Base-by-base conservation (phyloP, 345 rosid species). In the Odontarrhena argentea region DNA sequence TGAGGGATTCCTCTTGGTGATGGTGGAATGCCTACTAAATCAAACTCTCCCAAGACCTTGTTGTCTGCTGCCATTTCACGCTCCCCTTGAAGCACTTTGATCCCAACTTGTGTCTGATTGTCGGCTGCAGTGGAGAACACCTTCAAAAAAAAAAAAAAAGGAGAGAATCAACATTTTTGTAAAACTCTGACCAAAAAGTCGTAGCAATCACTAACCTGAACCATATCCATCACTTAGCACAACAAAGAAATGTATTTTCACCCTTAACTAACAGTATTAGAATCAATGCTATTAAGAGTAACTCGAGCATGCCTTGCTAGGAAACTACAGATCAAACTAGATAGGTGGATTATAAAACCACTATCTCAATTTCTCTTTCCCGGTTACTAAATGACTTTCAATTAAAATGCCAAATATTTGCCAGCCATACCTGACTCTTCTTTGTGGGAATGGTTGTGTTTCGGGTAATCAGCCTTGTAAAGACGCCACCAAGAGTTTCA, bases 91-190 rank as follows among this genome's bases (percentile, higher is more conserved):
- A 87, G 92, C 40, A 89, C 98, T 77, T 72, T 89, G 69, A 89
- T 87, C 24, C 95, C 96, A 10, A 89, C 96, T 63, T 84, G 89
- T 7, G 90, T 84, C 80, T 92, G 98, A 66, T 87, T 89, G 68
- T 92, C 98, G 1, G 96, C 87, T 37, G 96, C 96, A 0, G 98
- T 92, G 12, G 95, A 89, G 77, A 92, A 92, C n/a, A 76, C 88
- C 96, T 91, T 74, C 34, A 36, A 36, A 43, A 10, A 4, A 18
- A 18, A 18, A 62, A 61, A n/a, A 30, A 51, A 14, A 11, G 8
- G 5, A 42, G 42, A 34, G 12, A 26, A 46, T 30, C 65, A 63
- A 30, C 25, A 13, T 9, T 24, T 62, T 42, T 34, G 70, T 34
- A 22, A 28, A 30, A 55, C 24, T 9, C 11, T 48, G 46, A 64